Conservation (phyloP, 441 rosid genomes). For the Gossypium gossypioides region DNA sequence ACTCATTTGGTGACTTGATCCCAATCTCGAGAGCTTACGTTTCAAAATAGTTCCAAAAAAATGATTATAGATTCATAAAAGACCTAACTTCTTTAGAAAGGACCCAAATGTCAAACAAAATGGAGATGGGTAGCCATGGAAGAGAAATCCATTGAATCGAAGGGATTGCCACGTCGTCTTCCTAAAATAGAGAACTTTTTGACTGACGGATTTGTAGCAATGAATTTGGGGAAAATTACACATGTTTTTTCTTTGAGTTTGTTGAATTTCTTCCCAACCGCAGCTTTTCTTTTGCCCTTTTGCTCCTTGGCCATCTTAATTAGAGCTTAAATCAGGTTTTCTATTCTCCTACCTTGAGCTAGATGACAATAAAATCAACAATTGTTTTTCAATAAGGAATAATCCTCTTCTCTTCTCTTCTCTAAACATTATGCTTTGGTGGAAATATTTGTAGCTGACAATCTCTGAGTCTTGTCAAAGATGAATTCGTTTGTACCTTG, state of each 20-base stretch:
- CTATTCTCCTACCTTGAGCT: neutral
- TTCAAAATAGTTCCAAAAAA: neutral
- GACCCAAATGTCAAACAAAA: neutral
- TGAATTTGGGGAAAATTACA: neutral
- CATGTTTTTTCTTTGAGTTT: neutral
- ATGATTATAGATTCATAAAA: neutral
- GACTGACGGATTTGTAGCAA: neutral
- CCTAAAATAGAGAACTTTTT: too few species aligned
- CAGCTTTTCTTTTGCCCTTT: neutral
- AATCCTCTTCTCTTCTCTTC: neutral
- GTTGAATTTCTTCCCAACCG: neutral
- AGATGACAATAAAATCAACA: neutral
- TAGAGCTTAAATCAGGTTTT: neutral
- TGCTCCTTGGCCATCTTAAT: neutral
- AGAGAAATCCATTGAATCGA: neutral
- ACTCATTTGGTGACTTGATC: too few species aligned
- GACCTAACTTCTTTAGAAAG: neutral
- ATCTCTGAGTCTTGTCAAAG: neutral
- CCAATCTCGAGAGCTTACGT: too few species aligned
- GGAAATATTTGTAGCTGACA: neutral
- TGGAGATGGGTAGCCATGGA: neutral
- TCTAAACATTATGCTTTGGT: neutral
- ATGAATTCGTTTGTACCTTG: neutral
- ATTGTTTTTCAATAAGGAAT: neutral
- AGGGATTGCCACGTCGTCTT: too few species aligned